Base-by-base conservation (phyloP, 2,329 filamentous ascomycete genomes). In the Fusarium devonianum region DNA sequence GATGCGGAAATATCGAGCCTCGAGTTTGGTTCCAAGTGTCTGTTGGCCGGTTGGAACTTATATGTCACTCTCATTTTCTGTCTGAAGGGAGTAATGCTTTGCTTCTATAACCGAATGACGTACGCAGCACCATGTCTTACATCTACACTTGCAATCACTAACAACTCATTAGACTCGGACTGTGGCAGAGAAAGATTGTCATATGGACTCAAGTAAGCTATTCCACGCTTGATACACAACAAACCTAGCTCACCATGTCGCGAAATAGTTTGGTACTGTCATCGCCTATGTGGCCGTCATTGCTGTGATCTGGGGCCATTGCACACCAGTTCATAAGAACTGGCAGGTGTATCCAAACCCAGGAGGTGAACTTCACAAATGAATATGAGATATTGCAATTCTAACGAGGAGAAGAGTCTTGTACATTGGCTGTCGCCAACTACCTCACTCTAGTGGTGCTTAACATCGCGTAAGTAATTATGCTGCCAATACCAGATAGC, bases 71-170 rank as follows among this genome's bases (percentile, higher is more conserved):
- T 77, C 12, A 75, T 77, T 13, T 77, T 75, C 71, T 58, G 67
- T 35, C 62, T 77, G 17, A 77, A 77, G 49, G 71, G 67, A 5
- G 72, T 71, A 51, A 73, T 76, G 60, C 56, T 76, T n/a, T 76
- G 70, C 49, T 73, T 76, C 47, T 76, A 73, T 52, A 65, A 68
- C 35, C 68, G 75, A 30, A 67, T 77, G 51, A 77, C 74, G 73
- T 75, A 64, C 35, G 71, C 10, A 25, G 4, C 14, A 4, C 57
- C 10, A 13, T 23, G 13, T 11, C 3, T 12, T 5, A n/a, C 5
- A 13, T 26, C 12, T 5, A 8, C 0, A 1, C 3, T 8, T 4
- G 14, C 7, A 3, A 6, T 18, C 14, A 29, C 59, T 64, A 21
- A 65, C 17, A 37, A 4, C 2, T 12, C 4, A 33, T 3, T 34